Percentiles rank a stretch among this genome's conserved stretches.
Conservation (phyloP, 176 grass and related monocot species). For the Elymus sibiricus region DNA sequence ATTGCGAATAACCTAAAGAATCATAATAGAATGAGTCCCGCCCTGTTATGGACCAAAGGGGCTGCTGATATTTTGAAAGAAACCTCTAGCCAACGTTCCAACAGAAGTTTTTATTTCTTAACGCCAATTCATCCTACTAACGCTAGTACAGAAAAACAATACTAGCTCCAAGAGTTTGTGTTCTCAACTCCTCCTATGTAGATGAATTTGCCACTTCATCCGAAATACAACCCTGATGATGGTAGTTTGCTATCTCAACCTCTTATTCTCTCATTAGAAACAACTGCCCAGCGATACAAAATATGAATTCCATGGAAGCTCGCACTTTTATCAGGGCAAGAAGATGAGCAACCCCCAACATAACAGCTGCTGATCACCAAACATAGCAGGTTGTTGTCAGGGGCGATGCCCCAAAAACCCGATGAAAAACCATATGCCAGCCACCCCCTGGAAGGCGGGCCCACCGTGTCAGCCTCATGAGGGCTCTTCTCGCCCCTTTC, state of each 20-base stretch:
- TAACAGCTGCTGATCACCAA: not conserved
- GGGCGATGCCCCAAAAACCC: not conserved
- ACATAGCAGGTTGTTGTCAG: not conserved
- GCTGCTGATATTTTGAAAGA: not conserved
- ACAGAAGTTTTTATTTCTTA: not conserved
- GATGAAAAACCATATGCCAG: not conserved
- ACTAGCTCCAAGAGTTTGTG: not conserved
- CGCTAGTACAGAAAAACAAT: not conserved
- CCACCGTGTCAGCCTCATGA: not conserved
- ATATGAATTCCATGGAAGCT: not conserved
- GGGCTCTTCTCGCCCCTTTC: not conserved
- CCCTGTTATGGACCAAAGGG: not conserved
- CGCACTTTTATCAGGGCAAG: not conserved
- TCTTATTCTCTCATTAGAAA: not conserved
- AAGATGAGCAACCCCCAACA: not conserved
- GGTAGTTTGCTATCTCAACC: not conserved
- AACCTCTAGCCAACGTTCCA: not conserved
- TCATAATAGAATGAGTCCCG: not conserved
- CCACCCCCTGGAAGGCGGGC: not conserved
- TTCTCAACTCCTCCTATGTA: not conserved
- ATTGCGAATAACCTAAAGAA: not conserved
- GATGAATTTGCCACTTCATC: not conserved
- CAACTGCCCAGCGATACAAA: not conserved
- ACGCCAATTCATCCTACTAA: not conserved
- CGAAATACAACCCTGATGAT: not conserved